Percentiles rank a stretch among this genome's conserved stretches.
These are phyloP conservation scores for Calophaca sinica DNA, from an alignment of 306 rosid genomes.

Conservation along the genomic window DNA sequence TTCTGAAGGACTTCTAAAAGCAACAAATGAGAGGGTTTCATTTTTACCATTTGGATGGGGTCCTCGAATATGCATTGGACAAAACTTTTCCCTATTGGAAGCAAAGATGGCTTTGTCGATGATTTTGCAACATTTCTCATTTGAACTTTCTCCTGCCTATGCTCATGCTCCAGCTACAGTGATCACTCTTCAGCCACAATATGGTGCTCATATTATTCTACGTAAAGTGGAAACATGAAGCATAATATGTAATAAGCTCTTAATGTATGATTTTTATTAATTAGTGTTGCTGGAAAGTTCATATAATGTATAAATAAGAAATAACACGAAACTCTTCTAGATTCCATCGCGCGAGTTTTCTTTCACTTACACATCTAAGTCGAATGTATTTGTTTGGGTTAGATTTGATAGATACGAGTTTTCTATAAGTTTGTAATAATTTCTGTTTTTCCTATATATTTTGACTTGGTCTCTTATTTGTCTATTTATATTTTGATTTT, in stretches of 20 bases:
- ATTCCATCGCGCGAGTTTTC: not conserved
- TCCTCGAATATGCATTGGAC: constrained; percentile 57
- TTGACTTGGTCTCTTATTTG: too few relatives aligned
- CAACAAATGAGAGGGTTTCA: constrained; percentile 49
- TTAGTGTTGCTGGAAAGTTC: not conserved
- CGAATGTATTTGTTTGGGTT: too few relatives aligned
- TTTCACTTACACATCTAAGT: too few relatives aligned
- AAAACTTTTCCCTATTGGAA: constrained; percentile 54
- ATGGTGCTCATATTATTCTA: constrained; percentile 39
- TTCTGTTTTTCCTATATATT: too few relatives aligned
- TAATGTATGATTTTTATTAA: not conserved
- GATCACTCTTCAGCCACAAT: constrained; percentile 28
- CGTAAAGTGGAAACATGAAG: constrained; percentile 19
- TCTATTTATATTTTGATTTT: too few relatives aligned
- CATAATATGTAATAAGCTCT: too few relatives aligned
- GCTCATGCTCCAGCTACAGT: constrained; percentile 23
- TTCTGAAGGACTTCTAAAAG: constrained; percentile 54
- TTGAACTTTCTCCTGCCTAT: constrained; percentile 45
- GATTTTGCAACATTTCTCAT: constrained; percentile 49
- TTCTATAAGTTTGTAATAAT: too few relatives aligned
- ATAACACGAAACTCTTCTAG: not conserved
- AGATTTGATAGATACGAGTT: too few relatives aligned
- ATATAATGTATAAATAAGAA: not conserved
- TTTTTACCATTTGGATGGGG: constrained; percentile 66
- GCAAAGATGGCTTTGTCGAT: constrained; percentile 47